Percentiles rank a stretch among this genome's conserved stretches.
Evolutionary conservation across 202 grass and related monocot species (phyloP).

Genomic region (Cymbopogon flexuosus): DNA sequence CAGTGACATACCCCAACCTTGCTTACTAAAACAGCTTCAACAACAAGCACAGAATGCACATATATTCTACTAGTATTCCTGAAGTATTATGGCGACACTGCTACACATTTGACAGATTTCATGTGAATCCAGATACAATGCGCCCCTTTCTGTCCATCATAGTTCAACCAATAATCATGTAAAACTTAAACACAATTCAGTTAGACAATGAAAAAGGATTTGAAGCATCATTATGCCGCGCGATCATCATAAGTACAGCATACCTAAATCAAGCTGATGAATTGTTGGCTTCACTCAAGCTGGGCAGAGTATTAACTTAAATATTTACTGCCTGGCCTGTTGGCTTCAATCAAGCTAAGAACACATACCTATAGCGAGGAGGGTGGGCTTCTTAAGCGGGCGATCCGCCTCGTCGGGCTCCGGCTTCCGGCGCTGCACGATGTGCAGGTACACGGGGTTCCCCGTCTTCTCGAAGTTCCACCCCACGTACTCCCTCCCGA

Average conservation of each 20-base stretch:
- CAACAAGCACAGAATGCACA: not conserved
- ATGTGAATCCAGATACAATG: not conserved
- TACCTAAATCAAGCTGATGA: no score
- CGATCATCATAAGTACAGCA: not conserved
- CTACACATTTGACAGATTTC: not conserved
- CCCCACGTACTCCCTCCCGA: slow-evolving; percentile 69
- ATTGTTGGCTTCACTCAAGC: not conserved
- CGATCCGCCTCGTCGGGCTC: slow-evolving; percentile 68
- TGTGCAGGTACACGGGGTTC: slow-evolving; percentile 87
- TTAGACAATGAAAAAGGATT: not conserved
- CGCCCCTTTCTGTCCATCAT: not conserved
- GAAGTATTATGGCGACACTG: not conserved
- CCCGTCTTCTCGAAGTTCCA: slow-evolving; percentile 88
- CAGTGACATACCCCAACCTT: not conserved
- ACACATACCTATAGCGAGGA: slow-evolving; percentile 83
- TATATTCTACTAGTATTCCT: not conserved
- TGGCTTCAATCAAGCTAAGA: not conserved
- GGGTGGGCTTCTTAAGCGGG: slow-evolving; percentile 82
- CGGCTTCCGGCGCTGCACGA: slow-evolving; percentile 62
- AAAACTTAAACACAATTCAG: not conserved
- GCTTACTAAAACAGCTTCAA: not conserved
- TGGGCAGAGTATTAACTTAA: not conserved
- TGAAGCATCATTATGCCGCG: not conserved
- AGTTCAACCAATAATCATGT: not conserved
- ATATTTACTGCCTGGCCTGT: not conserved